These are phyloP conservation scores for Populus deltoides DNA, from an alignment of 345 rosid species.

Conservation along the genomic window DNA sequence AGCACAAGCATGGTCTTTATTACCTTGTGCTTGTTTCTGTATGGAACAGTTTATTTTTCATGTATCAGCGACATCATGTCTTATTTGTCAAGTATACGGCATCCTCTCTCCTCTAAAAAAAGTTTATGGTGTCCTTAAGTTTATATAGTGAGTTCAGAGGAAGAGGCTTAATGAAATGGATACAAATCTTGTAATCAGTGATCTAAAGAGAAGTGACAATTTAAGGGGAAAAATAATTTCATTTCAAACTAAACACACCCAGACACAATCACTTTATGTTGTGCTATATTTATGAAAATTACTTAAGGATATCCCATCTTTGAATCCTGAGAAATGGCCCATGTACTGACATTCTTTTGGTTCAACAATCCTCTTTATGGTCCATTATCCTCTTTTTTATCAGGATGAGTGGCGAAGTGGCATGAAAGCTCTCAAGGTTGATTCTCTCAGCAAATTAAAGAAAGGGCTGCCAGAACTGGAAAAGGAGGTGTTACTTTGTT, in stretches of 20 bases:
- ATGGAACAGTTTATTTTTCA: neutral
- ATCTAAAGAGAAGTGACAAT: too few species aligned
- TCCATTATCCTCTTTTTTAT: neutral
- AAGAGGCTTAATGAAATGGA: neutral
- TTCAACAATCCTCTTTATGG: neutral
- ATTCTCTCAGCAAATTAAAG: constrained; percentile 62
- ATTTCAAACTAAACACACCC: too few species aligned
- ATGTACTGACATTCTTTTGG: neutral
- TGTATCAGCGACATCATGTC: neutral
- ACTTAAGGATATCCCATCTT: too few species aligned
- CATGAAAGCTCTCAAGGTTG: constrained; percentile 63
- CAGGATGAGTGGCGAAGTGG: constrained; percentile 96
- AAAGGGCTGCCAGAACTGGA: constrained; percentile 75
- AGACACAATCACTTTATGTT: too few species aligned
- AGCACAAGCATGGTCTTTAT: neutral
- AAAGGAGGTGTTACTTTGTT: constrained; percentile 59
- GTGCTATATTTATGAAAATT: too few species aligned
- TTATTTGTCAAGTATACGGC: neutral
- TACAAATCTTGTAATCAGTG: too few species aligned
- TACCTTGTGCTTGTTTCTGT: neutral
- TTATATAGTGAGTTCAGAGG: neutral
- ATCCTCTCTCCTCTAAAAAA: too few species aligned
- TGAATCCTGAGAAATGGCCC: too few species aligned
- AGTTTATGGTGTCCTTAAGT: too few species aligned
- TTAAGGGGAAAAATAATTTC: too few species aligned